Percentiles rank a stretch among this genome's conserved stretches.
Evolutionary conservation across 2,329 filamentous ascomycete species (phyloP).

Genomic region (Ophiocordyceps camponoti-saundersi): DNA sequence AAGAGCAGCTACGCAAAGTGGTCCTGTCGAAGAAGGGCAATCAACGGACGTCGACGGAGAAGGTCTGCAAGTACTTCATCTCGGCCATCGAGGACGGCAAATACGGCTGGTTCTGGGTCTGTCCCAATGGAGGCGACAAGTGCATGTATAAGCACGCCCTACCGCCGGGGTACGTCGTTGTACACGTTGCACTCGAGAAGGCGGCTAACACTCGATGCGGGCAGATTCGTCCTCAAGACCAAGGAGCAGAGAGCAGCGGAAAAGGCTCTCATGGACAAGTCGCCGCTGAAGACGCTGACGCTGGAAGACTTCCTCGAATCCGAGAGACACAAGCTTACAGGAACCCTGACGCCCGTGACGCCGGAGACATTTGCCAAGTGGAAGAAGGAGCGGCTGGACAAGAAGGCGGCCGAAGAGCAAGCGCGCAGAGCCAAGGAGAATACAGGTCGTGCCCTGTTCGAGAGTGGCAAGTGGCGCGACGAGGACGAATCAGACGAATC

Average conservation of each 20-base stretch:
- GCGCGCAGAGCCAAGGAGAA: conserved; percentile 85
- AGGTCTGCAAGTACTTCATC: conserved; percentile 98
- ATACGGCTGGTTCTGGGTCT: conserved; percentile 98
- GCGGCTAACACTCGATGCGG: conserved; percentile 8
- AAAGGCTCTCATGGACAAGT: conserved; percentile 92
- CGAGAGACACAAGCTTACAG: conserved; percentile 87
- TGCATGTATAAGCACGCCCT: conserved; percentile 98
- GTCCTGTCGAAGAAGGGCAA: conserved; percentile 96
- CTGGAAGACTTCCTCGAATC: conserved; percentile 95
- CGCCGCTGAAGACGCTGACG: conserved; percentile 81
- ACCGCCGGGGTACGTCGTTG: conserved; percentile 63
- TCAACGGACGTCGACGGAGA: conserved; percentile 86
- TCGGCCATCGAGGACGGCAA: conserved; percentile 95
- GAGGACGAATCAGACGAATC: conserved; percentile 41
- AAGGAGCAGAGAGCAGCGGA: conserved; percentile 92
- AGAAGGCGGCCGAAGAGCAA: conserved; percentile 90
- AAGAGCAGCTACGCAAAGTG: conserved; percentile 82
- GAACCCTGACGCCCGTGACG: conserved; percentile 82
- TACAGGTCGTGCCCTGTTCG: conserved; percentile 86
- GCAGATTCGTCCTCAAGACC: conserved; percentile 87
- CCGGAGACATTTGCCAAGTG: conserved; percentile 87
- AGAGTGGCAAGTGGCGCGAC: conserved; percentile 82
- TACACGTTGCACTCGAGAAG: not conserved
- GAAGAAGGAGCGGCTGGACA: conserved; percentile 87
- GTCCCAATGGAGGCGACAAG: conserved; percentile 89